These are phyloP conservation scores for Conringia planisiliqua DNA, from an alignment of 345 rosid genomes.

Conservation along the genomic window DNA sequence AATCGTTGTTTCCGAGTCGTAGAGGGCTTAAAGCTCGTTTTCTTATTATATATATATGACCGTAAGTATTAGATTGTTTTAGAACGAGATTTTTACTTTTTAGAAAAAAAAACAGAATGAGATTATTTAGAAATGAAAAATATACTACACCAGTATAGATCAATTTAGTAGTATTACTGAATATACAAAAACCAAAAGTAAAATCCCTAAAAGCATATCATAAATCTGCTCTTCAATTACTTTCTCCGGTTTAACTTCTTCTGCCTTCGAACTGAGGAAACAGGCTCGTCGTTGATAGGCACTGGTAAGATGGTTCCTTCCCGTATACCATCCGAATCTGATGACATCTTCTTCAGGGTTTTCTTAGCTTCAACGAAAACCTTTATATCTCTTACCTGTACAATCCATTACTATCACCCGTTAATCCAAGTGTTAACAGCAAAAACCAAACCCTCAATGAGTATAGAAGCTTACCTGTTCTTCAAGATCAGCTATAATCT, in stretches of 20 bases:
- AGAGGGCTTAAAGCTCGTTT: not conserved
- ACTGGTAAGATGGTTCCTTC: slow-evolving; percentile 72
- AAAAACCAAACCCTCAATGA: not conserved
- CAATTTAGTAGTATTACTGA: not conserved
- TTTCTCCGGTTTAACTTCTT: slow-evolving; percentile 50
- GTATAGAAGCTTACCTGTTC: slow-evolving; percentile 58
- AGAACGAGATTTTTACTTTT: no score
- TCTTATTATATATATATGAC: no score
- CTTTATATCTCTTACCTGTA: slow-evolving; percentile 78
- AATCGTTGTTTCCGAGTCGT: not conserved
- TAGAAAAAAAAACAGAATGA: no score
- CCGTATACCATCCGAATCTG: slow-evolving; percentile 51
- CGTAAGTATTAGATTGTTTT: not conserved
- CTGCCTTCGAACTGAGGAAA: slow-evolving; percentile 38
- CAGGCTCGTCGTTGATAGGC: slow-evolving; percentile 47
- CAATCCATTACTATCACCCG: not conserved
- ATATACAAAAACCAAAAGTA: not conserved
- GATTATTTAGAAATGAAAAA: not conserved
- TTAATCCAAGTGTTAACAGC: no score
- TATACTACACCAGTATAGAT: not conserved
- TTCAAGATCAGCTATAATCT: slow-evolving; percentile 63
- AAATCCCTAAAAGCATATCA: not conserved
- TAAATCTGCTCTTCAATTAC: slow-evolving; percentile 24
- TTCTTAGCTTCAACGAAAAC: slow-evolving; percentile 76
- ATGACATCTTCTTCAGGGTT: slow-evolving; percentile 47